Evolutionary conservation across 2,329 filamentous ascomycete genomes (phyloP).

Genomic region (Nannizzia gypsea): DNA sequence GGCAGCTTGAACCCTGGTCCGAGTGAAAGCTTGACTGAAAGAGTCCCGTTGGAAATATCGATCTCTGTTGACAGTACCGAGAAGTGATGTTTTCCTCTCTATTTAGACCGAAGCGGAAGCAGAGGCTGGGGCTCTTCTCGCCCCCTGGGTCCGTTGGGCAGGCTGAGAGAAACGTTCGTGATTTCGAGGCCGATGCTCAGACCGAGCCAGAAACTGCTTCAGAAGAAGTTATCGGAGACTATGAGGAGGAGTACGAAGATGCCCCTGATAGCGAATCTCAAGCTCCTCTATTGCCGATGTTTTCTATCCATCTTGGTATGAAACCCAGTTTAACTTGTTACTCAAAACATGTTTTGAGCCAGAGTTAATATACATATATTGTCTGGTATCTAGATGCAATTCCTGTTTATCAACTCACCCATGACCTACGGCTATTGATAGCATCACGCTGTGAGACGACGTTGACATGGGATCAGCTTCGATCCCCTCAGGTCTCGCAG

Average conservation of each 20-base stretch:
- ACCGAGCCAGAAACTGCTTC: background rate
- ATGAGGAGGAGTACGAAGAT: slow-evolving; percentile 29
- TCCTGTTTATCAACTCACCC: slow-evolving; percentile 81
- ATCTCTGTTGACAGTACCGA: background rate
- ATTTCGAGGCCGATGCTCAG: background rate
- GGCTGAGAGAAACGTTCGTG: background rate
- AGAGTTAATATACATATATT: background rate
- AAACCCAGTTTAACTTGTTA: background rate
- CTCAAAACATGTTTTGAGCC: background rate
- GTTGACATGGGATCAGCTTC: slow-evolving; percentile 84
- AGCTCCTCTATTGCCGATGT: slow-evolving; percentile 58
- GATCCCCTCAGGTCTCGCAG: slow-evolving; percentile 90
- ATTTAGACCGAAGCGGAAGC: slow-evolving; percentile 3
- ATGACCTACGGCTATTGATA: slow-evolving; percentile 76
- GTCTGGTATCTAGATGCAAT: slow-evolving; percentile 52
- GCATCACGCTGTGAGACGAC: slow-evolving; percentile 81
- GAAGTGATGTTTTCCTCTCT: slow-evolving; percentile 8
- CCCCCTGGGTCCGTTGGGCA: background rate
- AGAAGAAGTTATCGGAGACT: slow-evolving; percentile 25
- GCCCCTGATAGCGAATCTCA: slow-evolving; percentile 23
- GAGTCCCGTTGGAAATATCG: background rate
- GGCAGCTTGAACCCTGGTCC: background rate
- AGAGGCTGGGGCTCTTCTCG: background rate
- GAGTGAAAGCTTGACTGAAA: background rate
- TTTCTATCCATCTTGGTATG: slow-evolving; percentile 67